Evolutionary conservation across 208 protist genomes (phyloP), one percentile per base, ranked within the genome.

Genomic region (Balamuthia mandrillaris): DNA sequence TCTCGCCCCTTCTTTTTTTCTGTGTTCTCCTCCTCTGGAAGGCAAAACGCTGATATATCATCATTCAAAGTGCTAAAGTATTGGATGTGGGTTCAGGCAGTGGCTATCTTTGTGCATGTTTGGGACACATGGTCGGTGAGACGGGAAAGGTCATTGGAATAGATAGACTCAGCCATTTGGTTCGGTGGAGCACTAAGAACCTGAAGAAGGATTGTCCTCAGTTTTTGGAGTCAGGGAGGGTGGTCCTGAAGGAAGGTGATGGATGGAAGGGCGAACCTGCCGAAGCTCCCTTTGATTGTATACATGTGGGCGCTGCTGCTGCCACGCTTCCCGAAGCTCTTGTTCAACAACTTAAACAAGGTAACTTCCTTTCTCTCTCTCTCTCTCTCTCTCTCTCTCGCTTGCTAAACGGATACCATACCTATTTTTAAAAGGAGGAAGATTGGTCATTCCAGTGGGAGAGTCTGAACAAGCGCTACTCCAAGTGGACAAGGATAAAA

Each of bases 61-160:
- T n/a, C n/a, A n/a, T n/a, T n/a, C n/a, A 29, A 3, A 87, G 75
- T 14, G 52, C 77, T 9, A 31, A 52, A 21, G 85, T 87, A 24
- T 72, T 93, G 14, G 91, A 93, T 31, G 87, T 93, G 41, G 91
- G 91, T 1, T 90, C 68, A 16, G 91, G 91, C 9, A 86, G 66
- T 39, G 91, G 91, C 5, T 92, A 90, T 33, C 35, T 93, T 9
- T 27, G 35, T 21, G 91, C 90, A 18, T 90, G 86, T 77, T 31
- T 90, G 5, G 84, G 41, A 0, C 27, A 75, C 35, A 66, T 92
- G 77, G 70, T 92, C 10, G 81, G 87, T 41, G 27, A 14, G 2
- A 49, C 16, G 24, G 88, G 88, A 47, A 68, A 81, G 31, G 87
- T 82, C 29, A 68, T 54, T 29, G 58, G 70, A 35, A 56, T 66